Percentiles rank a stretch among this genome's conserved stretches.
Evolutionary conservation across 805 yeast species (phyloP).

Genomic region (Cyberlindnera euphorbiae): DNA sequence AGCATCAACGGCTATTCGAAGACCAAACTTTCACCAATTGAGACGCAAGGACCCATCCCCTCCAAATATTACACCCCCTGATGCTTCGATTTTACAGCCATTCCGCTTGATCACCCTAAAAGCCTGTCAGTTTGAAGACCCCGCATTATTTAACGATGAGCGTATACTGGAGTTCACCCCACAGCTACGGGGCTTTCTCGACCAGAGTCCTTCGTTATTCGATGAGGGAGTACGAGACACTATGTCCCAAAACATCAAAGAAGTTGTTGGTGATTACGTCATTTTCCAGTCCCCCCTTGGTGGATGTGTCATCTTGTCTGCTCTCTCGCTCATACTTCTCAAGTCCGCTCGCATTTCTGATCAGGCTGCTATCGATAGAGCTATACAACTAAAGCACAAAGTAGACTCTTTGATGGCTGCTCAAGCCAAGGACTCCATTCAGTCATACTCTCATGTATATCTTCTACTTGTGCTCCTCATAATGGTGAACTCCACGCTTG

Average conservation of each 20-base stretch:
- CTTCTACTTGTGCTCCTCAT: conserved; percentile 11
- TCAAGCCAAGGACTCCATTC: conserved; percentile 4
- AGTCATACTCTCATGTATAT: conserved; percentile 4
- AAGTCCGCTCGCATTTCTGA: conserved; percentile 1
- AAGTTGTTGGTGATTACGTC: conserved; percentile 8
- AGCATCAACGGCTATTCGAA: too few relatives aligned
- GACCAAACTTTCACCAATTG: too few relatives aligned
- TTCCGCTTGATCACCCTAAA: too few relatives aligned
- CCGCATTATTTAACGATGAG: too few relatives aligned
- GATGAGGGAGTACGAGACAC: neutral
- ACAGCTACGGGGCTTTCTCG: neutral
- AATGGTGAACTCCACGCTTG: conserved; percentile 18
- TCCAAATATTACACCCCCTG: too few relatives aligned
- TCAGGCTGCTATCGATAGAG: conserved; percentile 1
- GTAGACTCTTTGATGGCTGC: conserved; percentile 1
- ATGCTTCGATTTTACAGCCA: too few relatives aligned
- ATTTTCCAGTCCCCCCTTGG: conserved; percentile 5
- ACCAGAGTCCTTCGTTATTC: neutral
- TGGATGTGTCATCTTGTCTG: conserved; percentile 6
- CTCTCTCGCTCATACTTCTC: conserved; percentile 5
- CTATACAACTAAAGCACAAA: conserved; percentile 6
- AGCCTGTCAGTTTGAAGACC: too few relatives aligned
- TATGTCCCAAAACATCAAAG: conserved; percentile 4
- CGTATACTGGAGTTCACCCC: too few relatives aligned
- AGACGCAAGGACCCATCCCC: too few relatives aligned